Base-by-base conservation (phyloP, 306 rosid species). In the Dryas octopetala region DNA sequence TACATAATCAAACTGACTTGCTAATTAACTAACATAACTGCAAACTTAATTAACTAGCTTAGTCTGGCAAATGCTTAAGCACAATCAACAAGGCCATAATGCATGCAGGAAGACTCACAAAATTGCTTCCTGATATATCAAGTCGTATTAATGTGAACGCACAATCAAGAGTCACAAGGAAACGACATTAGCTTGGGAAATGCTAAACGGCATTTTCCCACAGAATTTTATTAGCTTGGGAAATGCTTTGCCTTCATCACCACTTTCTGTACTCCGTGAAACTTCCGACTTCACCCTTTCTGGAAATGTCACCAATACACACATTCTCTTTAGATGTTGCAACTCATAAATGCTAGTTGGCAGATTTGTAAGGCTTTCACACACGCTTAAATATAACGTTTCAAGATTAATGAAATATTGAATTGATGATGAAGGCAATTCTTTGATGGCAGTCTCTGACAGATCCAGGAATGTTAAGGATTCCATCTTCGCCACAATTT, bases 401-500 rank as follows among this genome's bases (percentile, higher is more conserved):
- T 15, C 0, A 6, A 62, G 67, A 7, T 3, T 15, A 2, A 12
- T 38, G 48, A 40, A 45, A 38, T 15, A 7, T 6, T 12, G 1
- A 15, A 62, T 40, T 38, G 60, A 54, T 52, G 57, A 52, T 52
- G n/a, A 3, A 52, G 57, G 58, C 58, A 52, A 15, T 52, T 52
- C 23, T 15, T 19, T 14, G 14, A 52, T 52, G 57, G 7, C 57
- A 52, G 7, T 52, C 15, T 12, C 2, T 5, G 2, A 6, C 2
- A 52, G 13, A 0, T 1, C 0, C 9, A 52, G 19, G 19, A 15
- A 13, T 0, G 0, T 2, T 0, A 0, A 52, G 57, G 57, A 52
- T 52, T 52, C 6, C 57, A 52, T 52, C 7, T 52, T 13, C 7
- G 1, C 57, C 5, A 13, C 57, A 13, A 52, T 15, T 15, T 52